These are phyloP conservation scores for Nicotiana otophora DNA, from an alignment of 257 asterid genomes.

Conservation along the genomic window DNA sequence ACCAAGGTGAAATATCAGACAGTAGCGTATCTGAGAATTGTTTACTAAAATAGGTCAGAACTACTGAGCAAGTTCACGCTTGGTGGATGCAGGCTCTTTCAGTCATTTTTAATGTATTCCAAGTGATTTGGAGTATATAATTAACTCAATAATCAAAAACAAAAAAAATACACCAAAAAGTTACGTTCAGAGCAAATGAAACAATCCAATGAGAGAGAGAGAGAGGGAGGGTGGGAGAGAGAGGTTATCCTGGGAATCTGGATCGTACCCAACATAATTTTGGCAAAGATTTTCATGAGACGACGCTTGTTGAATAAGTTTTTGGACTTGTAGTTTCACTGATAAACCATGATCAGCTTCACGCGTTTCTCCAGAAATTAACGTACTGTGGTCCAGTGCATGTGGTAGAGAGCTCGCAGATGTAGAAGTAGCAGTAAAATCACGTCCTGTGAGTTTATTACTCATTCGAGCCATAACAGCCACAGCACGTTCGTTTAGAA, in stretches of 20 bases:
- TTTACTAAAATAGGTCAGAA: neutral
- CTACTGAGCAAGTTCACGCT: neutral
- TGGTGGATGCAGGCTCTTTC: neutral
- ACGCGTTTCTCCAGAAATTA: conserved; percentile 60
- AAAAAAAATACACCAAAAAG: neutral
- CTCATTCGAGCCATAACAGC: conserved; percentile 99
- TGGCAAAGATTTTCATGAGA: conserved; percentile 94
- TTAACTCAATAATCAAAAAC: neutral
- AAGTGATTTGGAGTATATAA: neutral
- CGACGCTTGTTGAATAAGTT: conserved; percentile 89
- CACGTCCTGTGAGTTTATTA: conserved; percentile 95
- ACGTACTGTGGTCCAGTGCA: conserved; percentile 56
- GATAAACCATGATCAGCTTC: conserved; percentile 96
- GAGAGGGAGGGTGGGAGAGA: neutral
- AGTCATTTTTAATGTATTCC: neutral
- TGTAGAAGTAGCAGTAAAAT: conserved; percentile 56
- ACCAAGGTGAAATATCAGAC: neutral
- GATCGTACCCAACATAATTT: conserved; percentile 88
- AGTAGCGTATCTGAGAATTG: neutral
- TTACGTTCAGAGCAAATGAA: neutral
- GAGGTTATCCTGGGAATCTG: neutral
- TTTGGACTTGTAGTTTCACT: conserved; percentile 87
- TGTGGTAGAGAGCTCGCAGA: conserved; percentile 58
- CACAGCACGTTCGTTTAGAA: conserved; percentile 89
- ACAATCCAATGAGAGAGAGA: neutral